Conservation (phyloP, 1,284 basidiomycete species). For the Ganoderma multipileum region DNA sequence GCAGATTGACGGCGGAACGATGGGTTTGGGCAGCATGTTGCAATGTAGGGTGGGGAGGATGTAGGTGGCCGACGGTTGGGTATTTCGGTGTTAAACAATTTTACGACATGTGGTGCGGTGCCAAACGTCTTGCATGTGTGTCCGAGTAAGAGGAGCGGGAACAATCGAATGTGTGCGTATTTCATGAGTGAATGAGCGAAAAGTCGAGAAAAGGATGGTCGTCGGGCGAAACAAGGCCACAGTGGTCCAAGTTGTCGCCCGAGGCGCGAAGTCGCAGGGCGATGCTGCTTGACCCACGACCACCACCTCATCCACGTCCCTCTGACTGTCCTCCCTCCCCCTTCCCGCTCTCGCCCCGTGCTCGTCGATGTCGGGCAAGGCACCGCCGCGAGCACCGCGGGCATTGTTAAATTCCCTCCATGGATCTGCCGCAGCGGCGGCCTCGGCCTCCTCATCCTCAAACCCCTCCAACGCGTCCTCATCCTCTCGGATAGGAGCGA, state of each 20-base stretch:
- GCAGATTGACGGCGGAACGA: not conserved
- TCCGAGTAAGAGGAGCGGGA: conserved; percentile 18
- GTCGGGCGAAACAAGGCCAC: conserved; percentile 24
- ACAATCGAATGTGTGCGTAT: conserved; percentile 27
- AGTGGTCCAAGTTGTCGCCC: conserved; percentile 30
- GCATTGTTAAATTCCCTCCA: conserved; percentile 61
- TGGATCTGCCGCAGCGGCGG: conserved; percentile 33
- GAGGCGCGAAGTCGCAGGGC: conserved; percentile 32
- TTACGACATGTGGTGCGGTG: conserved; percentile 16
- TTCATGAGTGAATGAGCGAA: conserved; percentile 21
- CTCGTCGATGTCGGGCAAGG: conserved; percentile 70
- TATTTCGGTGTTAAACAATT: conserved; percentile 10
- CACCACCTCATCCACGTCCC: conserved; percentile 32
- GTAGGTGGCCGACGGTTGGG: conserved; percentile 9
- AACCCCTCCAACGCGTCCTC: conserved; percentile 38
- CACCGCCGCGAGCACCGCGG: conserved; percentile 73
- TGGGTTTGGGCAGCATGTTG: not conserved
- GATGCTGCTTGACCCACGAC: conserved; percentile 35
- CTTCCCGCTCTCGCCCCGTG: conserved; percentile 25
- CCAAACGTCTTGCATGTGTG: conserved; percentile 8
- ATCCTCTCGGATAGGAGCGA: conserved; percentile 51
- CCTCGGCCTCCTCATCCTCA: conserved; percentile 32
- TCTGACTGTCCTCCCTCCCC: conserved; percentile 17
- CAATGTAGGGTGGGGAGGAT: not conserved
- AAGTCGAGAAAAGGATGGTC: conserved; percentile 14